Percentiles rank a stretch among this genome's conserved stretches.
phyloP scores from a whole-genome alignment of 371 early-diverging fungal species.

The Circinella umbellata region DNA sequence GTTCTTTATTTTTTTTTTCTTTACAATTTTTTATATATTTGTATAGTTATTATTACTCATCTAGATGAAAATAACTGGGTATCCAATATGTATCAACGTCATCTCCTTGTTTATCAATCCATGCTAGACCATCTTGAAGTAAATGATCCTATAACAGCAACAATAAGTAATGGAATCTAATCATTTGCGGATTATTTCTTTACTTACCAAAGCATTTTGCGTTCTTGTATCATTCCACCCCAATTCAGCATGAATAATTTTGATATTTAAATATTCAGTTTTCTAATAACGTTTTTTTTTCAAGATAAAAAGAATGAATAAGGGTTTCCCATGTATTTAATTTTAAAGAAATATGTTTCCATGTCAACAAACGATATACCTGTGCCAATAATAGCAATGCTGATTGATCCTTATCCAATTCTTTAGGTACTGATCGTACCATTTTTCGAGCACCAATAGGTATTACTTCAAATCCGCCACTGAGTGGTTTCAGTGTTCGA shows the following conservation, averaged over 20 bases:
- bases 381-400: conserved; percentile 74
- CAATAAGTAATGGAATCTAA: no score
- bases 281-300: conserved; percentile 34
- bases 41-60: neutral
- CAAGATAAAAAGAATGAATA: no score
- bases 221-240: conserved; percentile 71
- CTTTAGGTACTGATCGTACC: conserved; percentile 90
- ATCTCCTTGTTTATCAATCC: conserved; percentile 76
- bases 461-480: conserved; percentile 85
- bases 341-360: neutral
- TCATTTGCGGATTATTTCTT: neutral
- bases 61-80: conserved; percentile 70
- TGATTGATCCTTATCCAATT: conserved; percentile 84
- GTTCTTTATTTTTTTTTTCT: conserved; percentile 2
- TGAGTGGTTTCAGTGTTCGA: conserved; percentile 82
- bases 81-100: conserved; percentile 77
- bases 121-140: conserved; percentile 81
- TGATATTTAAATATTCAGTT: conserved; percentile 66
- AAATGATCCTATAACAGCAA: conserved; percentile 59
- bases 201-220: conserved; percentile 48
- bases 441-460: conserved; percentile 77
- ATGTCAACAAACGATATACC: conserved; percentile 29
- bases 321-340: no score
- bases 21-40: neutral
- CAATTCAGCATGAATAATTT: conserved; percentile 52